Conservation (phyloP, 305 asterid species). For the Fraxinus albicans region DNA sequence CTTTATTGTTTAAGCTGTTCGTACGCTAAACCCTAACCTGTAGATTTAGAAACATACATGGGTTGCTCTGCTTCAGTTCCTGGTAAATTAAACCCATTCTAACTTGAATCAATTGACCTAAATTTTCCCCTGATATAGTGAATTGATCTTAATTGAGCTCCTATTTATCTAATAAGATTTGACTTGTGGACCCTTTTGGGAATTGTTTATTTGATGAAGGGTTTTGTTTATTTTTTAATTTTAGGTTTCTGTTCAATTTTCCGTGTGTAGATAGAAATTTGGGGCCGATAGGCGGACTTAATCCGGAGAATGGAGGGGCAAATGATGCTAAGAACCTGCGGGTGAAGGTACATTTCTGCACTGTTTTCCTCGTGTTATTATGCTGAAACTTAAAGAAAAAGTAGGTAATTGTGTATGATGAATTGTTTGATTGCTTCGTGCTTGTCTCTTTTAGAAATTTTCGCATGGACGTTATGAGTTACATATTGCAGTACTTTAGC, state of each 20-base stretch:
- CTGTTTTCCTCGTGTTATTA: not conserved
- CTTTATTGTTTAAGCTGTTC: not conserved
- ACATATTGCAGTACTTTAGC: not conserved
- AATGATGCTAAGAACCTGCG: conserved; percentile 70
- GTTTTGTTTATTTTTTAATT: not conserved
- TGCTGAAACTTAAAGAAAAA: not conserved
- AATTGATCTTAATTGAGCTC: conserved; percentile 17
- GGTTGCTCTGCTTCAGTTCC: conserved; percentile 82
- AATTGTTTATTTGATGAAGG: conserved; percentile 10
- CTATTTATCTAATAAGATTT: conserved; percentile 12
- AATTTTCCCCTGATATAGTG: not conserved
- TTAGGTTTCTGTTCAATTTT: not conserved
- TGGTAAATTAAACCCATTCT: conserved; percentile 43
- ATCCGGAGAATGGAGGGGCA: conserved; percentile 56
- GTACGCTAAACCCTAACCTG: not conserved
- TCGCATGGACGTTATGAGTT: not conserved
- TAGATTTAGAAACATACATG: conserved; percentile 30
- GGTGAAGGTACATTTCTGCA: conserved; percentile 54
- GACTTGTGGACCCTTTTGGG: not conserved
- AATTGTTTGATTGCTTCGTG: not conserved
- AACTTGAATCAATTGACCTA: conserved; percentile 11
- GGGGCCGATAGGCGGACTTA: conserved; percentile 51
- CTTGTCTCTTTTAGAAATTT: not conserved
- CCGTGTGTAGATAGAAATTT: conserved; percentile 52
- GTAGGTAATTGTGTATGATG: not conserved